These are phyloP conservation scores for Yamadazyma sp. DNA, from an alignment of 805 yeast species.

Conservation along the genomic window DNA sequence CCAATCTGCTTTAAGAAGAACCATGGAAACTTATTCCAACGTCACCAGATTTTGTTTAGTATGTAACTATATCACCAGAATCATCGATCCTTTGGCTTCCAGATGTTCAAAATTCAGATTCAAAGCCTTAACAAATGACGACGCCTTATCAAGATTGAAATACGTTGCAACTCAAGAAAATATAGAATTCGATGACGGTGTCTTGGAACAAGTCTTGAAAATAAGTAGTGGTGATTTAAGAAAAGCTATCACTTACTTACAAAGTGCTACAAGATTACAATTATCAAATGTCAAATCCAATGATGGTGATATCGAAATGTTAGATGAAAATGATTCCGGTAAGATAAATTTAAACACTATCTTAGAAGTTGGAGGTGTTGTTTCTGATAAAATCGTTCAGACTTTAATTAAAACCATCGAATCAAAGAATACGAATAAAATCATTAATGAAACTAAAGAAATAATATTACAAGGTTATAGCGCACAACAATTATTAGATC, in stretches of 20 bases:
- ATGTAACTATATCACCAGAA: constrained; percentile 94
- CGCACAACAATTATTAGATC: constrained; percentile 66
- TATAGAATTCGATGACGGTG: constrained; percentile 42
- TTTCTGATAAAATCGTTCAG: constrained; percentile 49
- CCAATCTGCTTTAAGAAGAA: constrained; percentile 87
- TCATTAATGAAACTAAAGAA: constrained; percentile 46
- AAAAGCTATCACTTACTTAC: constrained; percentile 86
- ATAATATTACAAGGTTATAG: constrained; percentile 70
- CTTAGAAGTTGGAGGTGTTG: constrained; percentile 74
- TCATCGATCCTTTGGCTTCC: constrained; percentile 94
- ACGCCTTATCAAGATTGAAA: constrained; percentile 67
- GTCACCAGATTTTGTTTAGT: constrained; percentile 90
- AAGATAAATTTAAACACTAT: constrained; percentile 46
- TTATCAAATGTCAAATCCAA: constrained; percentile 1
- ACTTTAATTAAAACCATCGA: constrained; percentile 35
- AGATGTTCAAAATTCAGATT: constrained; percentile 95
- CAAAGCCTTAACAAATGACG: constrained; percentile 65
- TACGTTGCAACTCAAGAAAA: constrained; percentile 50
- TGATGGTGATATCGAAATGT: constrained; percentile 23
- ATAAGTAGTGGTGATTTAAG: constrained; percentile 89
- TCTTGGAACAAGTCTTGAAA: constrained; percentile 59
- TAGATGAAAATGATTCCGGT: constrained; percentile 17
- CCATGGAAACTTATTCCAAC: constrained; percentile 81
- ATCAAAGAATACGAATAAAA: constrained; percentile 22
- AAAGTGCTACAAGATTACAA: constrained; percentile 57